Evolutionary conservation across 108 stramenopile species (phyloP).

Genomic region (Skeletonema grethae): DNA sequence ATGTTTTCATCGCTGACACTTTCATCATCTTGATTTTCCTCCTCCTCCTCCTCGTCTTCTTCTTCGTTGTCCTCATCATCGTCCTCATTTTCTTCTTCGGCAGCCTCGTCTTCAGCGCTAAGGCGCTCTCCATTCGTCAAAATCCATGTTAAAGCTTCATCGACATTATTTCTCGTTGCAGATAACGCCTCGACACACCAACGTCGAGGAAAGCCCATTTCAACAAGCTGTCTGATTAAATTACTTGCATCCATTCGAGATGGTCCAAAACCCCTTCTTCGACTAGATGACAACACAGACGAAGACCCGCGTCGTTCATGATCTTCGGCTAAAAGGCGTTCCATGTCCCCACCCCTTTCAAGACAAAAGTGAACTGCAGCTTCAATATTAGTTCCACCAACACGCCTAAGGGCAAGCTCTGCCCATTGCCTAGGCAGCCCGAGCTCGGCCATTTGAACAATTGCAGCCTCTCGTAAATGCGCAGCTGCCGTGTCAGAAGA

Average conservation of each 20-base stretch:
- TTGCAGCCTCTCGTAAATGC: slow-evolving; percentile 80
- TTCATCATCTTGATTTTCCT: slow-evolving; percentile 19
- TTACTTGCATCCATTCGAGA: slow-evolving; percentile 54
- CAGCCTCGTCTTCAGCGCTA: slow-evolving; percentile 69
- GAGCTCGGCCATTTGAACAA: slow-evolving; percentile 88
- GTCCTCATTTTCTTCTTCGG: slow-evolving; percentile 74
- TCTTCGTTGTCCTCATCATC: slow-evolving; percentile 55
- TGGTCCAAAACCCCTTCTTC: slow-evolving; percentile 48
- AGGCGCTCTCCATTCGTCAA: slow-evolving; percentile 91
- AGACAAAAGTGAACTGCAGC: slow-evolving; percentile 95
- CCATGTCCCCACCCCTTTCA: slow-evolving; percentile 93
- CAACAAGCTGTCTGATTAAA: slow-evolving; percentile 85
- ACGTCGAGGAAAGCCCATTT: slow-evolving; percentile 96
- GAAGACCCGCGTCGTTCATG: slow-evolving; percentile 51
- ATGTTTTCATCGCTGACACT: slow-evolving; percentile 19
- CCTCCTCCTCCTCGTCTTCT: slow-evolving; percentile 61
- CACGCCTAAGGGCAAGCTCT: slow-evolving; percentile 85
- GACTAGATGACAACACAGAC: slow-evolving; percentile 39
- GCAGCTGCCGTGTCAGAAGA: slow-evolving; percentile 54
- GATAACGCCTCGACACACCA: slow-evolving; percentile 93
- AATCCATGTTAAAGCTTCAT: slow-evolving; percentile 97
- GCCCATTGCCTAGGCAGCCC: slow-evolving; percentile 86
- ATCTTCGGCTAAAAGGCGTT: slow-evolving; percentile 85
- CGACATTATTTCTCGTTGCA: slow-evolving; percentile 91
- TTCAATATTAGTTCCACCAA: slow-evolving; percentile 90